These are phyloP conservation scores for Leishmania aethiopica DNA, from an alignment of 208 protist genomes.

Conservation along the genomic window DNA sequence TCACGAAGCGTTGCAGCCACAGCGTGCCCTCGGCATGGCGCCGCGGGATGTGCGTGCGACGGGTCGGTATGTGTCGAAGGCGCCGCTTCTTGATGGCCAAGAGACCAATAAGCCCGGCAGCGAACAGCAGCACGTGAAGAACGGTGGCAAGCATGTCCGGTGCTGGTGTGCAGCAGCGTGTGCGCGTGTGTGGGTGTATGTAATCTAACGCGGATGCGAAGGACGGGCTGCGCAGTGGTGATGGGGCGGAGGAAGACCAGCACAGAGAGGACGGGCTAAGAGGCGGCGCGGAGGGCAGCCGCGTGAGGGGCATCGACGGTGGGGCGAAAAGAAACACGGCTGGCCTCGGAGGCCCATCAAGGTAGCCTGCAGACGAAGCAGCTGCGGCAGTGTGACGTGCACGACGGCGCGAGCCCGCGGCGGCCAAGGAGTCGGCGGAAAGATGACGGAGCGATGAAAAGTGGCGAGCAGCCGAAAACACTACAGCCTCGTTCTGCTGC, in stretches of 20 bases:
- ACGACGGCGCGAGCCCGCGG: neutral
- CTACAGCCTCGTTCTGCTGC: neutral
- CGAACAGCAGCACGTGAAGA: constrained; percentile 33
- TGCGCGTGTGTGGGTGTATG: neutral
- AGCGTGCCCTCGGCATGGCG: constrained; percentile 72
- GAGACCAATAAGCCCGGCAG: constrained; percentile 36
- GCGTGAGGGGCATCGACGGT: neutral
- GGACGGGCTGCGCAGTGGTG: neutral
- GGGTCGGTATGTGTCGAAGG: constrained; percentile 71
- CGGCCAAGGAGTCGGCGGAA: neutral
- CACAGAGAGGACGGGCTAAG: neutral
- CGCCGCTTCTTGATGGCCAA: constrained; percentile 68
- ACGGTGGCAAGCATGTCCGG: constrained; percentile 27
- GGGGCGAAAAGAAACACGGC: neutral
- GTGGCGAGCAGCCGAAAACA: neutral
- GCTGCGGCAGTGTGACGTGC: neutral
- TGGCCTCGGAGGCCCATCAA: neutral
- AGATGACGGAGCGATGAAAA: neutral
- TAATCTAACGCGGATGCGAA: neutral
- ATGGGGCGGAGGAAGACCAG: neutral
- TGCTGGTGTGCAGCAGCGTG: neutral
- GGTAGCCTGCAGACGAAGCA: neutral
- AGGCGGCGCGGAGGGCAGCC: neutral
- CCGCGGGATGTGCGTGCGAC: constrained; percentile 77
- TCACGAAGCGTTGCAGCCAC: constrained; percentile 75